Conservation (phyloP, 805 yeast species). For the Candida nonsorbophila region DNA sequence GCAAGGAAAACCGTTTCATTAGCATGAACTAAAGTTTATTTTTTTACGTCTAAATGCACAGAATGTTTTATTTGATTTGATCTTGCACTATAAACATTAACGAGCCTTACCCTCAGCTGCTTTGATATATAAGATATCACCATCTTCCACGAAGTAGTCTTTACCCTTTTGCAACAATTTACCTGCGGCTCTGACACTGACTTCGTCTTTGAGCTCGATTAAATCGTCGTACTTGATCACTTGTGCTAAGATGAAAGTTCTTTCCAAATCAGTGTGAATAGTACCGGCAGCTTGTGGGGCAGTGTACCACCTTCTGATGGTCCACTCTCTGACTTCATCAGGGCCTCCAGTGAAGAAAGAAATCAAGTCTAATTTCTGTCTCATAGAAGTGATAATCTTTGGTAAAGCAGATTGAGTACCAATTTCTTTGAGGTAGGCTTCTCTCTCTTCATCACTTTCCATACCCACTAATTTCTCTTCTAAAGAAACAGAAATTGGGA, state of each 20-base stretch:
- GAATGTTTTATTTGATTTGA: too few species aligned
- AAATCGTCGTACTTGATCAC: conserved; percentile 83
- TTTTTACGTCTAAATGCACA: too few species aligned
- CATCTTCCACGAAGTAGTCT: conserved; percentile 91
- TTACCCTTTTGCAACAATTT: conserved; percentile 89
- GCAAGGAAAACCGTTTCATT: too few species aligned
- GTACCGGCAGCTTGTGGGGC: conserved; percentile 99
- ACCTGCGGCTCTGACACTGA: conserved; percentile 79
- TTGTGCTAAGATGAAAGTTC: conserved; percentile 91
- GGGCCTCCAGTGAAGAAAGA: conserved; percentile 96
- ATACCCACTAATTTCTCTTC: conserved; percentile 89
- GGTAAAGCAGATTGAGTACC: conserved; percentile 83
- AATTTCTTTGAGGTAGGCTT: conserved; percentile 65
- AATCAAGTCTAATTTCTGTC: conserved; percentile 77
- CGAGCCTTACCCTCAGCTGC: conserved; percentile 88
- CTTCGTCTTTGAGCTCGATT: conserved; percentile 69
- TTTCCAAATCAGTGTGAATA: conserved; percentile 91
- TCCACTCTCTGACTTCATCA: conserved; percentile 97
- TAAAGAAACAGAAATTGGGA: conserved; percentile 87
- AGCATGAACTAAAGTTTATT: too few species aligned
- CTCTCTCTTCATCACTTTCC: conserved; percentile 80
- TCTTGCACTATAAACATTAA: too few species aligned
- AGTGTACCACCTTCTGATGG: conserved; percentile 82
- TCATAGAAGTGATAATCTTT: conserved; percentile 79
- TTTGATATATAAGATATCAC: conserved; percentile 87